Conservation (phyloP, 352 stramenopile genomes). For the Elongisporangium undulatum region DNA sequence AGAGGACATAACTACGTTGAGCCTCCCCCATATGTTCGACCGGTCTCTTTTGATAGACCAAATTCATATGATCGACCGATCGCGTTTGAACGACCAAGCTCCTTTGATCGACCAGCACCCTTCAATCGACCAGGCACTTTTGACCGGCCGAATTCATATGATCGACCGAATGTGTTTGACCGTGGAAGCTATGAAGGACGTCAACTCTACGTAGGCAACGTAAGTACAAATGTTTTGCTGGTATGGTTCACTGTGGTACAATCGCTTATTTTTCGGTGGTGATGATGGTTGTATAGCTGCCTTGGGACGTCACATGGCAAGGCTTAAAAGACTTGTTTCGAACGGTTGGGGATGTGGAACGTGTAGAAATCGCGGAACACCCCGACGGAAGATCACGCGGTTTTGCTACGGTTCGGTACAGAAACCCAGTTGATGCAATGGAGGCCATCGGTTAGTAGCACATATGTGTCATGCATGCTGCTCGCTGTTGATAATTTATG, state of each 20-base stretch:
- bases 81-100: background rate
- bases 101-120: background rate
- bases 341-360: constrained; percentile 63
- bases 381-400: constrained; percentile 60
- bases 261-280: constrained; percentile 5
- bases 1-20: background rate
- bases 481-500: background rate
- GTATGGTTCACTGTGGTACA: background rate
- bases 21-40: background rate
- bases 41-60: background rate
- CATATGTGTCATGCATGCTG: constrained; percentile 2
- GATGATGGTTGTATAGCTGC: constrained; percentile 31
- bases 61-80: background rate
- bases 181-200: constrained; percentile 17
- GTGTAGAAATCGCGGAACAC: constrained; percentile 48
- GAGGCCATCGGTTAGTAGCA: constrained; percentile 56
- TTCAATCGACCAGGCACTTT: background rate
- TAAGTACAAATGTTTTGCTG: constrained; percentile 18
- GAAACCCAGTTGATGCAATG: constrained; percentile 34
- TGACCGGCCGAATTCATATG: background rate
- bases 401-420: constrained; percentile 70
- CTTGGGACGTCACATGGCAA: constrained; percentile 65
- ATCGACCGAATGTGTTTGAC: constrained; percentile 3
- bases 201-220: constrained; percentile 76
- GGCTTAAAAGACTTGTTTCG: constrained; percentile 65